Conservation (phyloP, 1,284 basidiomycete genomes). For the Sanghuangporus baumii region DNA sequence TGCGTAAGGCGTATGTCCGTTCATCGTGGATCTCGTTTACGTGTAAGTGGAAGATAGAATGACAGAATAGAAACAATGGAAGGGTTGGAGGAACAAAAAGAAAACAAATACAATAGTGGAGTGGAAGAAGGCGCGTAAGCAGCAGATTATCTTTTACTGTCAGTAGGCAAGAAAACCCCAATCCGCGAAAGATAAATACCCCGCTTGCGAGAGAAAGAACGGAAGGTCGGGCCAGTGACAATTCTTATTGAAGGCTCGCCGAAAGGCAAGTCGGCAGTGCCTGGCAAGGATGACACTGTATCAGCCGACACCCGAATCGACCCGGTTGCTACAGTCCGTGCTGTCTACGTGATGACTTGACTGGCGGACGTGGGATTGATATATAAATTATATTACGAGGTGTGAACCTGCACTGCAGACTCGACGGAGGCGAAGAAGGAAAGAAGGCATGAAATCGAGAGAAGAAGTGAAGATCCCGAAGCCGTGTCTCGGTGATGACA, state of each 20-base stretch:
- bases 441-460: background rate
- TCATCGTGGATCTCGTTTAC: background rate
- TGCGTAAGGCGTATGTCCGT: background rate
- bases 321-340: background rate
- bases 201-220: background rate
- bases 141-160: too few species aligned
- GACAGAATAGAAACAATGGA: background rate
- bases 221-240: background rate
- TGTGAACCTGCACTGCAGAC: background rate
- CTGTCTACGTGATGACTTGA: background rate
- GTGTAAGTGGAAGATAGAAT: background rate
- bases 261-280: background rate
- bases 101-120: background rate
- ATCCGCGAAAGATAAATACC: background rate
- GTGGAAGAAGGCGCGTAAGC: background rate
- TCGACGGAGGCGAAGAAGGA: background rate
- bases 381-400: background rate
- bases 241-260: background rate
- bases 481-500: too few species aligned
- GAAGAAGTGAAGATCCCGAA: background rate
- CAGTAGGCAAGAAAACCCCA: too few species aligned
- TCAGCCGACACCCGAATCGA: background rate
- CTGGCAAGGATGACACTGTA: background rate
- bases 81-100: background rate
- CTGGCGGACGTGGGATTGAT: too few species aligned